phyloP scores from a whole-genome alignment of 352 stramenopile species.

The Globisporangium sylvaticum region DNA sequence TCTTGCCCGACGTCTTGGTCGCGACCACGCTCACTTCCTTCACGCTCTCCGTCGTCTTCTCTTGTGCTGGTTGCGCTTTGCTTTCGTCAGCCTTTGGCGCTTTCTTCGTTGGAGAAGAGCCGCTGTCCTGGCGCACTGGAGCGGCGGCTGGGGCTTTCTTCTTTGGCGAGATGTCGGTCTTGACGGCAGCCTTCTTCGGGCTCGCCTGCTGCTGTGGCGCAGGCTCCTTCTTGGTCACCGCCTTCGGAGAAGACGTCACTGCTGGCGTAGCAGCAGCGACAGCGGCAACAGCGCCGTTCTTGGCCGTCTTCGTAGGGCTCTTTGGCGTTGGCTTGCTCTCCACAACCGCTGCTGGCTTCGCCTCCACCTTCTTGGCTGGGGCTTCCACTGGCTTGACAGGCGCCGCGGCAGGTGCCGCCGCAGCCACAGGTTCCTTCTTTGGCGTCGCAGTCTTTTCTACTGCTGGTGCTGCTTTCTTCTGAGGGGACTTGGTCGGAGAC shows the following conservation, averaged over 20 bases:
- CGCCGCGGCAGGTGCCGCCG: not conserved
- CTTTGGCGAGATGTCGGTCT: conserved; percentile 7
- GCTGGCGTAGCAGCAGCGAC: not conserved
- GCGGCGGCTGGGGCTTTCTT: conserved; percentile 1
- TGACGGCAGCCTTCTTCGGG: conserved; percentile 7
- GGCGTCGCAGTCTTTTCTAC: not conserved
- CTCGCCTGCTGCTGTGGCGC: conserved; percentile 3
- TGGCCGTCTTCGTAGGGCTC: conserved; percentile 11
- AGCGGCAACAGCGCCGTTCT: conserved; percentile 6
- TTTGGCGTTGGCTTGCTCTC: conserved; percentile 15
- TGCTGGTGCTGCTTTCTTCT: conserved; percentile 14
- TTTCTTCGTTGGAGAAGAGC: conserved; percentile 9
- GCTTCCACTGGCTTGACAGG: not conserved
- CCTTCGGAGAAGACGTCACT: conserved; percentile 5
- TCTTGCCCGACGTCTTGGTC: conserved; percentile 37
- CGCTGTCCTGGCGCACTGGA: conserved; percentile 4
- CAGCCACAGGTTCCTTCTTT: conserved; percentile 5
- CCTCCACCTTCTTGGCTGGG: conserved; percentile 10
- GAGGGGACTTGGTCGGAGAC: conserved; percentile 18
- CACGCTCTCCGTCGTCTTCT: conserved; percentile 9
- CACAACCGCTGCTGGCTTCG: conserved; percentile 2
- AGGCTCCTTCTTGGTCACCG: conserved; percentile 9
- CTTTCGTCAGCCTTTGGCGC: conserved; percentile 1
- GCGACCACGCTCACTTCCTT: conserved; percentile 33
- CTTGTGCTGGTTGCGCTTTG: not conserved